Base-by-base conservation (phyloP, 768 basidiomycete species). In the Rubroboletus pulcherrimus region DNA sequence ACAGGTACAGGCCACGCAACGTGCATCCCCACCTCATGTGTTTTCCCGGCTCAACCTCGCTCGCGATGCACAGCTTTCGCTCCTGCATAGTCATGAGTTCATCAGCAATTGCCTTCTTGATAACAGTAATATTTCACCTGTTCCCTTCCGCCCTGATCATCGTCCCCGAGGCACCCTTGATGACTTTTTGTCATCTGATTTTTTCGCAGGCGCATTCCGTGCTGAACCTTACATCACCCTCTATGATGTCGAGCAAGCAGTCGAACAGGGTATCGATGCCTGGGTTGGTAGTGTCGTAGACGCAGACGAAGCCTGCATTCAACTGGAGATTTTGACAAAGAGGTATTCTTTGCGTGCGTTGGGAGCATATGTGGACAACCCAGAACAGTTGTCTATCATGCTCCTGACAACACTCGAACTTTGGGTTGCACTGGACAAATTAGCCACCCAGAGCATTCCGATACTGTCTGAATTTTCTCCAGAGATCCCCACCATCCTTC, bases 341-440 rank as follows among this genome's bases (percentile, higher is more conserved):
- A 43, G 56, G 5, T 75, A 78, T 41, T 63, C 65, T 1, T 57
- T 57, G 1, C 42, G 65, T 0, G 72, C 78, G 0, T 26, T 40
- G 33, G 19, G 9, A 0, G 51, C 50, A 2, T 78, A 77, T 43
- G 37, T 49, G 10, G 56, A 57, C 11, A 77, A 71, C 31, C 73
- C 78, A 2, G 78, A 80, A 47, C 60, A 68, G 31, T 38, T 68
- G 5, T 81, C 79, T 0, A 51, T 75, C 2, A 77, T 82, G 73
- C 57, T 82, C 40, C 62, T 83, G 44, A 69, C 67, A 1, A 53
- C 47, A 10, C 24, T 69, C 9, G 75, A 80, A 33, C 68, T 75
- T 30, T 75, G 74, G 75, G 53, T 73, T 12, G 75, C 69, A 0
- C 54, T 77, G 6, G 75, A 75, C 51, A 67, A 57, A 9, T 31